Conservation (phyloP, 768 basidiomycete species). For the Mycena polygramma region DNA sequence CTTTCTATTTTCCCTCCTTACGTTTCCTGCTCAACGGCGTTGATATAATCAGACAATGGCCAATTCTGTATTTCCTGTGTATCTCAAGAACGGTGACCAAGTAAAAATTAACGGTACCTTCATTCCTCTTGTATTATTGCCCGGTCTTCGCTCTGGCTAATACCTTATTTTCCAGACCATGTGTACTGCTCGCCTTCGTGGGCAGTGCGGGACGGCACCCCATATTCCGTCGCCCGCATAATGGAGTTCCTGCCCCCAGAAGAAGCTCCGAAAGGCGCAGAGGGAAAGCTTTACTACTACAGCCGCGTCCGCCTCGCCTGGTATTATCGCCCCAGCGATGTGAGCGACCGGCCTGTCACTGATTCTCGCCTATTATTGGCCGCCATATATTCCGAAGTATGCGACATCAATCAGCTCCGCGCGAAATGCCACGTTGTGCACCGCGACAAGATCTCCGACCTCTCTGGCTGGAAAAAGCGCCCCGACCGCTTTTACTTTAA, state of each 20-base stretch:
- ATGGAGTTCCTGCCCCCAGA: slow-evolving; percentile 95
- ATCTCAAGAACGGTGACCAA: slow-evolving; percentile 85
- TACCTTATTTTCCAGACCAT: slow-evolving; percentile 73
- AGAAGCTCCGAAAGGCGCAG: slow-evolving; percentile 74
- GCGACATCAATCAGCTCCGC: slow-evolving; percentile 94
- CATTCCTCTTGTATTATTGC: slow-evolving; percentile 44
- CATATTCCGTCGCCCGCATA: slow-evolving; percentile 95
- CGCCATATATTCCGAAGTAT: slow-evolving; percentile 96
- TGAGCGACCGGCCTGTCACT: slow-evolving; percentile 90
- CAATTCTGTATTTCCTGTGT: slow-evolving; percentile 52
- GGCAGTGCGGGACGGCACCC: slow-evolving; percentile 92
- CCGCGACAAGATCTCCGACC: slow-evolving; percentile 94
- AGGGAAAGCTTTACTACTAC: slow-evolving; percentile 75
- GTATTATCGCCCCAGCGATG: slow-evolving; percentile 98
- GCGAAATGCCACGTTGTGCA: slow-evolving; percentile 95
- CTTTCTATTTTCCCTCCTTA: slow-evolving; percentile 16
- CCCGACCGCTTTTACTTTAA: slow-evolving; percentile 98
- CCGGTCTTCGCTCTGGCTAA: slow-evolving; percentile 35
- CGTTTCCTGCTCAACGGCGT: not conserved
- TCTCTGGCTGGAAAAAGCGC: slow-evolving; percentile 93
- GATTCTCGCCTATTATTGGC: slow-evolving; percentile 94
- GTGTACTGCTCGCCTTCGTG: slow-evolving; percentile 97
- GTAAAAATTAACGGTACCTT: slow-evolving; percentile 89
- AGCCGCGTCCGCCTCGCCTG: slow-evolving; percentile 93
- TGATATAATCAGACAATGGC: slow-evolving; percentile 29